These are phyloP conservation scores for Thermothelomyces thermophilus DNA, from an alignment of 2,329 filamentous ascomycete genomes.

Conservation along the genomic window DNA sequence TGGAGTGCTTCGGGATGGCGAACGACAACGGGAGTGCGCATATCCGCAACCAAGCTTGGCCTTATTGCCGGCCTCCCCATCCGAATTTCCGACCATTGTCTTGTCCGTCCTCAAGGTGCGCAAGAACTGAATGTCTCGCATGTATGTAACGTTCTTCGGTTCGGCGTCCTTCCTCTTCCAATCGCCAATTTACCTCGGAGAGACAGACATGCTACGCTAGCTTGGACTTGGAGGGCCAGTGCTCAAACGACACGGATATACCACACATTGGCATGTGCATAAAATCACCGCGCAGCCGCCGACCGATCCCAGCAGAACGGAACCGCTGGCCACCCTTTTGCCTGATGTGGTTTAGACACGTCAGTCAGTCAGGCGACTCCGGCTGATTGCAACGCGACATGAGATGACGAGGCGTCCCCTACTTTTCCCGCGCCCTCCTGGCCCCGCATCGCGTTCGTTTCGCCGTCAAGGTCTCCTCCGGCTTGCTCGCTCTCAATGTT, in stretches of 20 bases:
- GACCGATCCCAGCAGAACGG: slow-evolving; percentile 13
- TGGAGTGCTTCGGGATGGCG: neutral
- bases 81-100: slow-evolving; percentile 4
- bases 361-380: neutral
- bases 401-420: too few species aligned
- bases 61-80: slow-evolving; percentile 2
- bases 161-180: neutral
- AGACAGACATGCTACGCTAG: too few species aligned
- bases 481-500: too few species aligned
- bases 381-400: neutral
- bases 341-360: neutral
- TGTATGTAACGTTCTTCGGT: neutral
- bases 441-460: too few species aligned
- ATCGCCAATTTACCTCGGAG: neutral
- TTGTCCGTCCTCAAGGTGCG: neutral
- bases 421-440: too few species aligned
- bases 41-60: slow-evolving; percentile 5
- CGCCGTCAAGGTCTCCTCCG: too few species aligned
- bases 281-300: slow-evolving; percentile 8
- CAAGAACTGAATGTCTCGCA: too few species aligned
- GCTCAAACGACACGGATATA: neutral
- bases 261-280: neutral
- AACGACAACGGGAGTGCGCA: slow-evolving; percentile 1
- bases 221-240: too few species aligned
- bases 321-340: slow-evolving; percentile 15